These are phyloP conservation scores for Tricholomella constricta DNA, from an alignment of 768 basidiomycete species.

Conservation along the genomic window DNA sequence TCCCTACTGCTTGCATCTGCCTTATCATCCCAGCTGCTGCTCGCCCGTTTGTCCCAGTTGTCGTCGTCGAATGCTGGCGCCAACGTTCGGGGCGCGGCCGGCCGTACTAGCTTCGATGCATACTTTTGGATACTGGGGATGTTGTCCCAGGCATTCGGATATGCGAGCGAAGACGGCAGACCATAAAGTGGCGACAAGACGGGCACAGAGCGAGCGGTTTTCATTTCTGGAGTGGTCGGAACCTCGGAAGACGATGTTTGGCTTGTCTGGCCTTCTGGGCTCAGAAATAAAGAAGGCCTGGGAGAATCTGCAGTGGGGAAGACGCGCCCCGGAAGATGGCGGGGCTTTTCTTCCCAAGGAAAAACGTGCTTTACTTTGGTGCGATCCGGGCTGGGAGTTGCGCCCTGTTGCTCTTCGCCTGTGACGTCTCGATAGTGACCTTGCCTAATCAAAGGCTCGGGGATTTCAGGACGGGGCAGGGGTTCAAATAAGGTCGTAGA, in stretches of 20 bases:
- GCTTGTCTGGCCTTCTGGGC: constrained; percentile 38
- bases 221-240: constrained; percentile 39
- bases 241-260: constrained; percentile 36
- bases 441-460: constrained; percentile 65
- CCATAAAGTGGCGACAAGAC: constrained; percentile 48
- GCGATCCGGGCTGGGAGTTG: constrained; percentile 63
- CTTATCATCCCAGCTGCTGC: constrained; percentile 53
- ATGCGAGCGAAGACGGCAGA: constrained; percentile 60
- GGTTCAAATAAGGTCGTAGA: constrained; percentile 60
- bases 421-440: constrained; percentile 74
- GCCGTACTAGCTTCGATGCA: constrained; percentile 58
- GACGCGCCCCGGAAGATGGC: constrained; percentile 65
- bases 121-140: constrained; percentile 81
- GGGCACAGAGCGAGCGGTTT: constrained; percentile 20
- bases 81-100: constrained; percentile 42
- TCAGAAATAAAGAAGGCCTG: constrained; percentile 46
- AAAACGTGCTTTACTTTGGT: constrained; percentile 78
- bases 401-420: constrained; percentile 43
- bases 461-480: constrained; percentile 61
- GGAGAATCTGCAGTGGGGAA: constrained; percentile 70
- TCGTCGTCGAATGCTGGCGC: constrained; percentile 55
- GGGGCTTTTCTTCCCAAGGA: constrained; percentile 90
- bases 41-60: constrained; percentile 35
- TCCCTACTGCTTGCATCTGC: constrained; percentile 75
- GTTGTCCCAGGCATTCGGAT: constrained; percentile 84